Evolutionary conservation across 345 rosid genomes (phyloP).

Genomic region (Fremontodendron californicum): DNA sequence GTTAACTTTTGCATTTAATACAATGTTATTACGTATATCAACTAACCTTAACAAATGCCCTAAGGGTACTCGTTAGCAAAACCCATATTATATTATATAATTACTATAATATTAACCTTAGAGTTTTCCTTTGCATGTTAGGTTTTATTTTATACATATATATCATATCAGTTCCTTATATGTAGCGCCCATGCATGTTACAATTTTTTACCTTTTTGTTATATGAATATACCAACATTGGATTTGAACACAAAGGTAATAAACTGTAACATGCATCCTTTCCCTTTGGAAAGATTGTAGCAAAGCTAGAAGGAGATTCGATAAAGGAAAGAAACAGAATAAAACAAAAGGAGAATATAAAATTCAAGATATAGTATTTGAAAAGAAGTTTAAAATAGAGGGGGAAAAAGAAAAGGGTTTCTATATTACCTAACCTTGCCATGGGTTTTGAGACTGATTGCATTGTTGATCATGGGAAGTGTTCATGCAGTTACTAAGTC

Average conservation of each 20-base stretch:
- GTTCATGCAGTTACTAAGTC: conserved; percentile 55
- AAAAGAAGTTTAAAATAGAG: conserved; percentile 2
- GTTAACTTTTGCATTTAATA: too few relatives aligned
- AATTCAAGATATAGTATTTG: background rate
- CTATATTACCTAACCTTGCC: conserved; percentile 12
- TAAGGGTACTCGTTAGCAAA: too few relatives aligned
- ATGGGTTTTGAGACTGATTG: conserved; percentile 18
- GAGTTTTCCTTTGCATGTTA: background rate
- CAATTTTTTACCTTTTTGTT: too few relatives aligned
- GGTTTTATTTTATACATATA: background rate
- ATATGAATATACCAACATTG: background rate
- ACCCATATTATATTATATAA: too few relatives aligned
- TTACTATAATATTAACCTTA: background rate
- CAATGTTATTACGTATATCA: too few relatives aligned
- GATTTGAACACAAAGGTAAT: background rate
- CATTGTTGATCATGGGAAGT: conserved; percentile 36
- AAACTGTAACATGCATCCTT: background rate
- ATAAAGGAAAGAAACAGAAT: conserved; percentile 3
- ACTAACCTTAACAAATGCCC: too few relatives aligned
- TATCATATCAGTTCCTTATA: too few relatives aligned
- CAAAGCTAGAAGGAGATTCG: background rate
- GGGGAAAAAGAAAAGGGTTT: background rate
- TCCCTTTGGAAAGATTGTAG: conserved; percentile 43
- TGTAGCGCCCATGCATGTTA: too few relatives aligned
- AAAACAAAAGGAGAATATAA: background rate